A percentile compares a stretch with the other conserved stretches of the same genome.
Evolutionary conservation across 1,284 basidiomycete genomes (phyloP).

Genomic region (Thecaphora thlaspeos): DNA sequence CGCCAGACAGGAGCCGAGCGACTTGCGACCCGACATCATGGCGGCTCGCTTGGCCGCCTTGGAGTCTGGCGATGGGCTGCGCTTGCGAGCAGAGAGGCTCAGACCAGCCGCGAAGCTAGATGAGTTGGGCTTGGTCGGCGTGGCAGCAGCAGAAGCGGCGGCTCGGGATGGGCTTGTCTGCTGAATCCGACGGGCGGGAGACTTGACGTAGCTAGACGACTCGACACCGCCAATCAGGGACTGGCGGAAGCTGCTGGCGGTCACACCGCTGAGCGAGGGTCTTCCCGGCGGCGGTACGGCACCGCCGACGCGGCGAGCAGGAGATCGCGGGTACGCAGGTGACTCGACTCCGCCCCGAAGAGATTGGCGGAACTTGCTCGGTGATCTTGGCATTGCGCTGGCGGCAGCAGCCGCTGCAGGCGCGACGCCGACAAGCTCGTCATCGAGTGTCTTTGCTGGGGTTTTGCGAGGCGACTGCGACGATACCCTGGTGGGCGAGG

Average conservation of each 20-base stretch:
- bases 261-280: neutral
- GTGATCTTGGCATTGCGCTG: too few relatives aligned
- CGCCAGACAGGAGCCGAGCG: constrained; percentile 6
- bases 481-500: neutral
- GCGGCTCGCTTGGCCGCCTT: constrained; percentile 4
- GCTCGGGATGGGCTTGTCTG: neutral
- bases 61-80: constrained; percentile 17
- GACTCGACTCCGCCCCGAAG: constrained; percentile 28
- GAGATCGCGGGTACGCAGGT: constrained; percentile 6
- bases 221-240: constrained; percentile 46
- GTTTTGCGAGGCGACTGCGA: neutral
- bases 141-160: neutral
- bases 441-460: too few relatives aligned
- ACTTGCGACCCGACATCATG: constrained; percentile 9
- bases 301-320: constrained; percentile 27
- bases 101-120: constrained; percentile 2
- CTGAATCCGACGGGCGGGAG: constrained; percentile 36
- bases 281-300: constrained; percentile 12
- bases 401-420: too few relatives aligned
- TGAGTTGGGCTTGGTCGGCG: neutral
- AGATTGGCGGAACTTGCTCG: constrained; percentile 31
- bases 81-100: constrained; percentile 12
- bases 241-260: constrained; percentile 33
- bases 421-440: too few relatives aligned
- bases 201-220: constrained; percentile 37